Conservation (phyloP, 1,284 basidiomycete genomes). For the Tremellales sp. region DNA sequence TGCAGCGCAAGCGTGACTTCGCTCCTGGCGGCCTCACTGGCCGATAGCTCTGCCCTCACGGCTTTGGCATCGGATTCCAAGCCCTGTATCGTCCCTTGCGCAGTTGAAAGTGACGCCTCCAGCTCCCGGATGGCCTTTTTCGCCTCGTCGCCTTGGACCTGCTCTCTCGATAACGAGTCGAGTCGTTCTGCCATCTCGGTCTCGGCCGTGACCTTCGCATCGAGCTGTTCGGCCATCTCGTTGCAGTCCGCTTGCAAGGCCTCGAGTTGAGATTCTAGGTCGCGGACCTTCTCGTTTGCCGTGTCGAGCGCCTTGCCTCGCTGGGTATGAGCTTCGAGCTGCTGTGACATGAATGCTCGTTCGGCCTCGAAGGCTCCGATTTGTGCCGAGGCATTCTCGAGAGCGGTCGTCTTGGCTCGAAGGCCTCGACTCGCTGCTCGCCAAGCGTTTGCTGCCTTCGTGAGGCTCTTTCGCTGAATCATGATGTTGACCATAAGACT, state of each 20-base stretch:
- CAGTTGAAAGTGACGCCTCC: no score
- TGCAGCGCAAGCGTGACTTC: no score
- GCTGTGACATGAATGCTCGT: background rate
- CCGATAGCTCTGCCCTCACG: no score
- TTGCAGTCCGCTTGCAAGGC: background rate
- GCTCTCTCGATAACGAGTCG: no score
- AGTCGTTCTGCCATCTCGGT: background rate
- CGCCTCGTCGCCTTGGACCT: slow-evolving; percentile 2
- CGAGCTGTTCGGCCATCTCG: background rate
- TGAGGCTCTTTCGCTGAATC: background rate
- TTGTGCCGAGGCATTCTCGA: background rate
- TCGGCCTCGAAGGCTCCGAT: slow-evolving; percentile 8
- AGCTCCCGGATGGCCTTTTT: slow-evolving; percentile 8
- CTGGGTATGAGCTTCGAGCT: background rate
- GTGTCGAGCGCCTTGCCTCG: background rate
- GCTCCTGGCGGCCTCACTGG: no score
- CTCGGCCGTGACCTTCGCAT: background rate
- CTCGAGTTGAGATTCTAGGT: slow-evolving; percentile 4
- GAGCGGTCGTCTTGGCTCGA: background rate
- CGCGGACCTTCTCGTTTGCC: background rate
- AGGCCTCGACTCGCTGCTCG: background rate
- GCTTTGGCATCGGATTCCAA: no score
- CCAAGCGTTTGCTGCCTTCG: background rate
- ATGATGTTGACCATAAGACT: background rate
- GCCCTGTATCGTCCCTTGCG: no score